Conservation (phyloP, 768 basidiomycete genomes). For the Tephrocybe sp. region DNA sequence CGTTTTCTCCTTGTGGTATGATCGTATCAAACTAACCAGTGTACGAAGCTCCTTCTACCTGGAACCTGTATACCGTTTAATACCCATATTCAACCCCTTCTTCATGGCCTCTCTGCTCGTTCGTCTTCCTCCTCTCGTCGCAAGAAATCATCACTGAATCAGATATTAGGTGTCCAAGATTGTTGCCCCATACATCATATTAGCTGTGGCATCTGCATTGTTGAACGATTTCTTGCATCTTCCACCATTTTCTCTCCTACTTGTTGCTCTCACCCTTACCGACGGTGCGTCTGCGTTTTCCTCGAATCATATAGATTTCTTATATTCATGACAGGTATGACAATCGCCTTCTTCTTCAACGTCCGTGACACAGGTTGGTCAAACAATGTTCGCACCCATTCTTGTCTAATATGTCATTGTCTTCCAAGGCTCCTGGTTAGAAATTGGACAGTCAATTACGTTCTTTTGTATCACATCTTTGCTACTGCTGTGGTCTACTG, state of each 20-base stretch:
- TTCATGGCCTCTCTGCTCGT: slow-evolving; percentile 76
- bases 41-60: slow-evolving; percentile 82
- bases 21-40: no score
- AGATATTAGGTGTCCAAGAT: slow-evolving; percentile 75
- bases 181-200: slow-evolving; percentile 74
- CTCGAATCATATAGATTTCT: slow-evolving; percentile 7
- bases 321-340: slow-evolving; percentile 59
- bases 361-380: slow-evolving; percentile 73
- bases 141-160: background rate
- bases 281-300: slow-evolving; percentile 46
- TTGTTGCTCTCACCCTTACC: slow-evolving; percentile 73
- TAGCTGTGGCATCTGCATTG: slow-evolving; percentile 67
- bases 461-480: slow-evolving; percentile 86
- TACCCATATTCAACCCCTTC: slow-evolving; percentile 85
- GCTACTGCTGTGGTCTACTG: slow-evolving; percentile 77
- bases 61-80: slow-evolving; percentile 83
- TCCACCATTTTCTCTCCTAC: slow-evolving; percentile 79
- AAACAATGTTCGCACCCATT: background rate
- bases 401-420: slow-evolving; percentile 9
- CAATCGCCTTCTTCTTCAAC: slow-evolving; percentile 78
- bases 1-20: slow-evolving; percentile 29
- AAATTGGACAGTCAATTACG: slow-evolving; percentile 86
- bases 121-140: slow-evolving; percentile 15
- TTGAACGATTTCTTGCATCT: slow-evolving; percentile 67
- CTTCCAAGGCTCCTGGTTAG: slow-evolving; percentile 78